Conservation (phyloP, 1,284 basidiomycete species). For the Omphalotus olearius region DNA sequence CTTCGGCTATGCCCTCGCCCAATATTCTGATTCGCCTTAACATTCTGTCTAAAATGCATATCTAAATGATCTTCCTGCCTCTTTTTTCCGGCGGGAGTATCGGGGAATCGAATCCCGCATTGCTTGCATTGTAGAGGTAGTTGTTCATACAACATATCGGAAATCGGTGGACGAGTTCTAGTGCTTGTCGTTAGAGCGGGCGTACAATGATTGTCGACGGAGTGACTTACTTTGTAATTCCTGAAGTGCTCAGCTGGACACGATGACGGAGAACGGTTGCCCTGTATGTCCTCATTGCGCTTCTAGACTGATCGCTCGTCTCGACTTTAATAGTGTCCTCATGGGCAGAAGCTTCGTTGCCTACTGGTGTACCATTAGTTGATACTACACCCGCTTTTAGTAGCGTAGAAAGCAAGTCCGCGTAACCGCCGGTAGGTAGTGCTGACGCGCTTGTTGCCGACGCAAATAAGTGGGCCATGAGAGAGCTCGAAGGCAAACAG, state of each 20-base stretch:
- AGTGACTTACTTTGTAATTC: constrained; percentile 64
- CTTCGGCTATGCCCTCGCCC: constrained; percentile 88
- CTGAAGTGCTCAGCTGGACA: constrained; percentile 65
- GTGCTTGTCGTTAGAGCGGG: constrained; percentile 13
- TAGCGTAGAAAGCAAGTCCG: constrained; percentile 60
- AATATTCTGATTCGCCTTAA: constrained; percentile 79
- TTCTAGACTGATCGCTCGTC: constrained; percentile 38
- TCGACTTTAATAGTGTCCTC: constrained; percentile 20
- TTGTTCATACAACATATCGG: constrained; percentile 68
- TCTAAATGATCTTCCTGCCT: constrained; percentile 89
- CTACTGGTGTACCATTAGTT: constrained; percentile 45
- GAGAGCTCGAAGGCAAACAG: constrained; percentile 19
- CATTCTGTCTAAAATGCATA: constrained; percentile 95
- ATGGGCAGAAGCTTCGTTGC: constrained; percentile 40
- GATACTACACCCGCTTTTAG: constrained; percentile 74
- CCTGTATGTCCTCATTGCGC: constrained; percentile 60
- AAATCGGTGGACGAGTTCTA: constrained; percentile 61
- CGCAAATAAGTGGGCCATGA: constrained; percentile 5
- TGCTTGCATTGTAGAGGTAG: constrained; percentile 89
- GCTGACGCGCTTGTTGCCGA: constrained; percentile 19
- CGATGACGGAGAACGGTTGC: constrained; percentile 65
- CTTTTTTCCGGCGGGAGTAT: constrained; percentile 68
- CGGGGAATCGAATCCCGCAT: constrained; percentile 86
- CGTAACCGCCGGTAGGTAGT: constrained; percentile 40
- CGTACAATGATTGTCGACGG: constrained; percentile 1